Base-by-base conservation (phyloP, 2,329 filamentous ascomycete species). In the Ophiostoma sp. region DNA sequence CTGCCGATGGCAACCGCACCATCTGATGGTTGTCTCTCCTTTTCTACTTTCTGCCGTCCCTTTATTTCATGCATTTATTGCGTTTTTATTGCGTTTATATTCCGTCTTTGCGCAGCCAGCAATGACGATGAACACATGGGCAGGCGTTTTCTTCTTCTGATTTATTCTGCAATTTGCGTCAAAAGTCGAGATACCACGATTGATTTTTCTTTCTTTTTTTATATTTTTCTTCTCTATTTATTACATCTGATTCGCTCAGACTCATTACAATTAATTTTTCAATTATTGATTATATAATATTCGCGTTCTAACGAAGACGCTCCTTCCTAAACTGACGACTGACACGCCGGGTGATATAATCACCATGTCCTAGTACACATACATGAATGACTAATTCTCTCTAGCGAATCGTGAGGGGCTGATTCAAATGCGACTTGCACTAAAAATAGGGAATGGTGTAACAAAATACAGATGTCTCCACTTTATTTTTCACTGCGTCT, bases 1-100 rank as follows among this genome's bases (percentile, higher is more conserved):
- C 70, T 27, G 70, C 65, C 1, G 69, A 60, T 5, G 69, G 70
- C 6, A 71, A 74, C 36, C 67, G 71, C 36, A 72, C 70, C n/a
- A 69, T 62, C 8, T 74, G 35, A 27, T 23, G 15, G 33, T n/a
- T 20, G 20, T 69, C 8, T 15, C 23, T 62, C 11, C 39, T 10
- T 48, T 8, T 27, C 41, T 35, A 36, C 15, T 41, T 5, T 31
- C 31, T 36, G 11, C 31, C 62, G 48, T 35, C 15, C 23, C 8
- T 65, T 10, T 54, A 35, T 54, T 36, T 62, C 27, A 10, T 33
- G 23, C 23, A 11, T 27, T 57, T 17, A 39, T 39, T 39, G 36
- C 3, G 8, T 57, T 4, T 36, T 23, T 64, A 20, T 11, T 20
- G 44, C 44, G 23, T 57, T 17, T 57, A n/a, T 23, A 5, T 20